phyloP scores from a whole-genome alignment of 106 monocot species.

The Gastrodia elata region DNA sequence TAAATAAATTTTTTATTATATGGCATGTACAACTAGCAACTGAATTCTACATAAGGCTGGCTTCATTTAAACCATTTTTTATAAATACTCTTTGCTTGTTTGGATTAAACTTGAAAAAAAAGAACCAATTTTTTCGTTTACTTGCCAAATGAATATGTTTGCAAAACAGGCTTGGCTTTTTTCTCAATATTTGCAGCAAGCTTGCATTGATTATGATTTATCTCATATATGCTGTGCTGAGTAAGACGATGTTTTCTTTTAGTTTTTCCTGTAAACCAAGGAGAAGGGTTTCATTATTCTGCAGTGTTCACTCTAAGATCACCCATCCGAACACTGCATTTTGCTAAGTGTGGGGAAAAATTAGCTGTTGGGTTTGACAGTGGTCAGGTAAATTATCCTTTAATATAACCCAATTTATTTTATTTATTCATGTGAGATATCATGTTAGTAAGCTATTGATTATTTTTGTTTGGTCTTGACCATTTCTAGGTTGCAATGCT shows the following conservation, averaged over 20 bases:
- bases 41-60: no score
- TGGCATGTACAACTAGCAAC: no score
- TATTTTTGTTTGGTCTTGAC: not conserved
- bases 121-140: not conserved
- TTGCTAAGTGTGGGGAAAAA: constrained; percentile 36
- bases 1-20: no score
- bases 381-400: constrained; percentile 57
- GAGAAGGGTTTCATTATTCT: constrained; percentile 44
- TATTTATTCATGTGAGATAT: not conserved
- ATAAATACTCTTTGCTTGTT: not conserved
- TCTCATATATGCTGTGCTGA: not conserved
- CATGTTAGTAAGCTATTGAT: not conserved
- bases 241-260: not conserved
- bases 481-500: constrained; percentile 61
- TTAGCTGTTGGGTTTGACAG: constrained; percentile 67
- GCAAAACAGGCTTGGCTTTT: not conserved
- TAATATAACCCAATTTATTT: constrained; percentile 4
- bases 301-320: constrained; percentile 49
- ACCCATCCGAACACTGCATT: constrained; percentile 40
- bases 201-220: not conserved
- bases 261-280: constrained; percentile 38
- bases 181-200: not conserved
- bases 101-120: not conserved
- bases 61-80: not conserved
- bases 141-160: not conserved